These are phyloP conservation scores for Ricinus communis DNA, from an alignment of 345 rosid species.

Conservation along the genomic window DNA sequence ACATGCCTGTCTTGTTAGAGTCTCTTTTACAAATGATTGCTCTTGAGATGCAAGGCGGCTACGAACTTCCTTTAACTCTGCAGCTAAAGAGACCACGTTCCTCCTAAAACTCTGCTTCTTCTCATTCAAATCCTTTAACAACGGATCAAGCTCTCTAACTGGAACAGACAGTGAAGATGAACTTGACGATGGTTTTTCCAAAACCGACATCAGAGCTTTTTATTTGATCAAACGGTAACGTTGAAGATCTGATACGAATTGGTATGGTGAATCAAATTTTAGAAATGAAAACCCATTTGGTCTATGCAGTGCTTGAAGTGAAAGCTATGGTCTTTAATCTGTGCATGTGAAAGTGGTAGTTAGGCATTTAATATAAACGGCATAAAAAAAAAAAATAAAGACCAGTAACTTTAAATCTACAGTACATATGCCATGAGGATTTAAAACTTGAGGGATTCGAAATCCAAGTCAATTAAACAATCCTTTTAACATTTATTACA, in stretches of 20 bases:
- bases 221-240: constrained; percentile 12
- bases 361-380: constrained; percentile 28
- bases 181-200: constrained; percentile 30
- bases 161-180: constrained; percentile 20
- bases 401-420: constrained; percentile 3
- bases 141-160: constrained; percentile 61
- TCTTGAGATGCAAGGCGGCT: constrained; percentile 66
- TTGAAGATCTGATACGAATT: constrained; percentile 9
- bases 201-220: constrained; percentile 38
- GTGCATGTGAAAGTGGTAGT: constrained; percentile 51
- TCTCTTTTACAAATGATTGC: constrained; percentile 67
- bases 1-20: constrained; percentile 68
- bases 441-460: constrained; percentile 6
- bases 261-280: constrained; percentile 9
- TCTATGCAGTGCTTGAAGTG: constrained; percentile 19
- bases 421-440: background rate
- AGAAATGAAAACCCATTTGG: background rate
- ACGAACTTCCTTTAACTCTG: constrained; percentile 79
- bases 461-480: constrained; percentile 15
- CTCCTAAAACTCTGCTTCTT: constrained; percentile 81
- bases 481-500: background rate
- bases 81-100: constrained; percentile 82
- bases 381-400: background rate
- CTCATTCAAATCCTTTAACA: constrained; percentile 84
- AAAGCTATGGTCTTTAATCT: constrained; percentile 21